Evolutionary conservation across 495 filamentous ascomycete genomes (phyloP), one percentile per base, ranked within the genome.

Genomic region (Ramalina peruviana): DNA sequence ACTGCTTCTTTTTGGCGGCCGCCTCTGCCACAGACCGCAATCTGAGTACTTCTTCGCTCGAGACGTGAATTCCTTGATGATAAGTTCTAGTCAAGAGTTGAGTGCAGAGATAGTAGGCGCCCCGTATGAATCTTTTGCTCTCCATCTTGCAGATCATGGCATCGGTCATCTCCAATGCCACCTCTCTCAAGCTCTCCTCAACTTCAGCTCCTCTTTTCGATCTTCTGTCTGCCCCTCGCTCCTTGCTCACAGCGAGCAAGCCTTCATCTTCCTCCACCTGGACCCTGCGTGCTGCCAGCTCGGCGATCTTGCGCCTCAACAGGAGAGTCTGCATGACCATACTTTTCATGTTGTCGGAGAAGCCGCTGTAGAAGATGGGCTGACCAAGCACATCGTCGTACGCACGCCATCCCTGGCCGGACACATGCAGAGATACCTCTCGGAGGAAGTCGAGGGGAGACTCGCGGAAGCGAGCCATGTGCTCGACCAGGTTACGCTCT

Each of bases 111-210:
- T 94, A 97, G 62, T 97, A 97, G 45, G 92, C 90, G 15, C 82
- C 78, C 21, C 92, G 69, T 56, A 98, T 96, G 58, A 97, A 96
- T 23, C 74, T 70, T 61, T 90, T 94, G 67, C 83, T 93, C 67
- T 98, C 92, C 70, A 96, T 89, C 66, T 97, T 98, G 75, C 92
- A 96, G 48, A 97, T 95, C 92, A 97, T 98, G 43, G 82, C 80
- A 58, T 94, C 85, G 50, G 87, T 84, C 72, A 90, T 79, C 40
- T 79, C 75, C 52, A 92, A 83, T 21, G 85, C 83, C 3, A 92
- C 87, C 58, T 94, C 81, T 43, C 74, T 70, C 30, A 83, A 65
- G 47, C 76, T 81, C 51, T 70, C 70, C 54, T 81, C 75, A 50
- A 86, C 74, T 51, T 80, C 74, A 39, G 67, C 71, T 61, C 77